Base-by-base conservation (phyloP, 2,329 filamentous ascomycete species). In the Colletotrichum magnum region DNA sequence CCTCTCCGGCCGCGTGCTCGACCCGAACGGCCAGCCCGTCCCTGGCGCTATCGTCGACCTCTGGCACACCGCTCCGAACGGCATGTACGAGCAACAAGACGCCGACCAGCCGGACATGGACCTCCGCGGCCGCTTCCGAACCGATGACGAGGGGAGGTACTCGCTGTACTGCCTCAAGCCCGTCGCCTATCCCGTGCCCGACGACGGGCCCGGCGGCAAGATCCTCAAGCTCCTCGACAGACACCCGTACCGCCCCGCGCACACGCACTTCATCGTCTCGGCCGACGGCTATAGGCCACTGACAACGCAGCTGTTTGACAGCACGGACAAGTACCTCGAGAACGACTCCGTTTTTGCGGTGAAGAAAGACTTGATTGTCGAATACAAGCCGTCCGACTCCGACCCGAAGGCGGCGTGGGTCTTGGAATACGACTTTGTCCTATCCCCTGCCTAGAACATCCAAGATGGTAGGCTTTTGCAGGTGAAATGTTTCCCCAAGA, bases 81-180 rank as follows among this genome's bases (percentile, higher is more conserved):
- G 83, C 9, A 75, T 85, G 75, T 91, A 92, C 72, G 92, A 94
- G 81, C 92, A 94, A 79, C 92, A 94, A 79, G 92, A 94, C 72
- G 82, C 86, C 0, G 80, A 87, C 2, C 92, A 94, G 80, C 84
- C 87, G 6, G 92, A 94, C 65, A 89, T 90, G 80, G 95, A 95
- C 77, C 84, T 95, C 24, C 87, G 93, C 4, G 93, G 93, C 6
- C 89, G 89, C 53, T 94, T 94, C 76, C 85, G 82, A 58, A 94
- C 92, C 1, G 90, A 92, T 70, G 82, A 81, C 6, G 82, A 91
- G 21, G 92, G 93, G 2, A 82, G 83, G 16, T 94, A 93, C 77
- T 84, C 82, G 2, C 83, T 90, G 68, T 89, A 90, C 77, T 89
- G 87, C 72, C 75, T 92, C 59, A 83, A 87, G 7, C 90, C 90